phyloP scores from a whole-genome alignment of 2,329 filamentous ascomycete species.

The Ophiostoma novo-ulmi region DNA sequence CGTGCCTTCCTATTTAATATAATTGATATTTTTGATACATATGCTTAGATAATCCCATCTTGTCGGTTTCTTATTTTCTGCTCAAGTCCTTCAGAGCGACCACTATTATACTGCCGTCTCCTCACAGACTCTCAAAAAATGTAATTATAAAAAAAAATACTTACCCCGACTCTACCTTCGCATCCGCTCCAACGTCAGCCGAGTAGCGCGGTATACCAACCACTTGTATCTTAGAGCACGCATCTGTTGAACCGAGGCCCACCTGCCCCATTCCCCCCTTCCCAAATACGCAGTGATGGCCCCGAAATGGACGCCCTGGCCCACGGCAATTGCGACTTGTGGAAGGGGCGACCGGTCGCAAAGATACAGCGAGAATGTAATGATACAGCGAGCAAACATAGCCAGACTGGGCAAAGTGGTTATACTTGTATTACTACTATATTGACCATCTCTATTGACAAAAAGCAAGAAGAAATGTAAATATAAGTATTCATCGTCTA shows the following conservation, averaged over 20 bases:
- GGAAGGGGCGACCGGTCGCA: background rate
- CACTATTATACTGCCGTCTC: background rate
- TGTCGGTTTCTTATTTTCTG: background rate
- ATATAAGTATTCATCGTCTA: background rate
- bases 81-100: too few relatives aligned
- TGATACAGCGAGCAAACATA: background rate
- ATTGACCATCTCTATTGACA: background rate
- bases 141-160: background rate
- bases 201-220: background rate
- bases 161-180: background rate
- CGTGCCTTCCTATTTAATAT: too few relatives aligned
- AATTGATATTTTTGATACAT: too few relatives aligned
- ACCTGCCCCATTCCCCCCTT: background rate
- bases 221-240: background rate
- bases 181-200: background rate
- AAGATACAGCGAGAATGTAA: conserved; percentile 9
- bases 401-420: background rate
- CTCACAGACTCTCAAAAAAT: too few relatives aligned
- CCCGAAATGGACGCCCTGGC: background rate
- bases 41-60: background rate
- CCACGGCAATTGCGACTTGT: background rate
- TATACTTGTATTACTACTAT: background rate
- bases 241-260: conserved; percentile 9
- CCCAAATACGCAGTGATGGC: background rate
- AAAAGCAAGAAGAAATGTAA: background rate